phyloP scores from a whole-genome alignment of 2,329 filamentous ascomycete genomes.

The Zymoseptoria ardabiliae region DNA sequence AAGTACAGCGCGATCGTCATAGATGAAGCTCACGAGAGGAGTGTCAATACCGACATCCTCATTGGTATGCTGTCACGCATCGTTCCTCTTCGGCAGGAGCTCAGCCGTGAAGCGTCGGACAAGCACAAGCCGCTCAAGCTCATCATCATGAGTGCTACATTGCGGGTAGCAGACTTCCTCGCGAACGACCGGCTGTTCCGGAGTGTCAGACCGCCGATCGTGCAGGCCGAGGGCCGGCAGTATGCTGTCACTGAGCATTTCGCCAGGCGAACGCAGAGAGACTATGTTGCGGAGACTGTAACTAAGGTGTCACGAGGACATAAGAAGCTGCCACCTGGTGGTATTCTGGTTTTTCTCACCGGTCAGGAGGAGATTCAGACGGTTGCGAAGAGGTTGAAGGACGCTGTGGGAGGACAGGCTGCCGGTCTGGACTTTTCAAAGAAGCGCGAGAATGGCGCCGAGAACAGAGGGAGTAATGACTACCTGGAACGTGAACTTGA shows the following conservation, averaged over 20 bases:
- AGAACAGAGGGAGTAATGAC: slow-evolving; percentile 21
- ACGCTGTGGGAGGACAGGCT: slow-evolving; percentile 52
- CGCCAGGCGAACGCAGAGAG: slow-evolving; percentile 68
- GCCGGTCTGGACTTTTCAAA: slow-evolving; percentile 21
- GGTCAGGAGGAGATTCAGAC: slow-evolving; percentile 85
- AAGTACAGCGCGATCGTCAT: slow-evolving; percentile 94
- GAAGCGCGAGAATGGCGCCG: background rate
- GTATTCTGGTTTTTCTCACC: slow-evolving; percentile 89
- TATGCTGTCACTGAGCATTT: slow-evolving; percentile 89
- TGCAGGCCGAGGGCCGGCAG: slow-evolving; percentile 87
- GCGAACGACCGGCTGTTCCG: slow-evolving; percentile 76
- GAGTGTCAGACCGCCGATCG: slow-evolving; percentile 58
- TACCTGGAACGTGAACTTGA: slow-evolving; percentile 33
- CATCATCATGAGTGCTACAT: slow-evolving; percentile 95
- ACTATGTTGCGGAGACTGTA: slow-evolving; percentile 88
- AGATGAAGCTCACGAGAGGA: slow-evolving; percentile 94
- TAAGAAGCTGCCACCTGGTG: slow-evolving; percentile 79
- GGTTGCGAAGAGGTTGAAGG: slow-evolving; percentile 71
- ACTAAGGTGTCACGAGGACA: slow-evolving; percentile 82
- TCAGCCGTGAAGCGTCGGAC: slow-evolving; percentile 63
- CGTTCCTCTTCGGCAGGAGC: slow-evolving; percentile 70
- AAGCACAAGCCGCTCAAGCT: slow-evolving; percentile 73
- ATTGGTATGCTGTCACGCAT: slow-evolving; percentile 95
- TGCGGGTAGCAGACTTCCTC: slow-evolving; percentile 83
- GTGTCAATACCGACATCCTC: slow-evolving; percentile 95